Base-by-base conservation (phyloP, 2,329 filamentous ascomycete genomes). In the Ceratocystis cubensis region DNA sequence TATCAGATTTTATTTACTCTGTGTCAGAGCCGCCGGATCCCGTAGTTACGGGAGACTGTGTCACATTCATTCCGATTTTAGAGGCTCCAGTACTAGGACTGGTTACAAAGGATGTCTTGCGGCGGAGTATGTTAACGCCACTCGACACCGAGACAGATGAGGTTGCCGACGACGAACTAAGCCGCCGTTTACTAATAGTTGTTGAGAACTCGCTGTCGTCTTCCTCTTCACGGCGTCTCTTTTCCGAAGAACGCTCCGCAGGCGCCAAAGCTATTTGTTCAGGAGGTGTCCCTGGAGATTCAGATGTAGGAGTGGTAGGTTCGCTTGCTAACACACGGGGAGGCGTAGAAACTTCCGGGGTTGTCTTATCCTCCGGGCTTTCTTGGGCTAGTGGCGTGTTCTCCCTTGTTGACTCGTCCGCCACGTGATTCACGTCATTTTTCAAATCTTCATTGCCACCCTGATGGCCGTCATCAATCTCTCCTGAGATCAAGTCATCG, bases 141-240 rank as follows among this genome's bases (percentile, higher is more conserved):
- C 50, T 57, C 70, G 20, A 75, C 75, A n/a, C 76, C 72, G 77
- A 75, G 17, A 77, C 78, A 1, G 78, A 77, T 6, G 82, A 81
- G 66, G 77, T 79, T 15, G 76, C 78, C 1, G 78, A 77, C 6
- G 82, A 81, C 66, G 77, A 79, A 73, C 81, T 85, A 71, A 83
- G 86, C 46, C 84, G 81, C 50, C 84, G 80, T 72, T 86, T 87
- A 72, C 79, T 79, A 62, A 94, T 96, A 65, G 86, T 86, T n/a
- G 66, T 28, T 13, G 64, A 17, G 3, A 97, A 78, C 72, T 93
- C 90, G 70, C 96, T 92, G 66, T 96, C 92, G n/a, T 78, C 76
- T 69, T 96, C 91, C 67, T 96, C 93, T 73, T 96, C 92, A 71
- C 94, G 84, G 61, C 93, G 84, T 61, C 93, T 87, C 76, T 97